A percentile compares a stretch with the other conserved stretches of the same genome.
Evolutionary conservation across 1,284 basidiomycete genomes (phyloP).

Genomic region (Puccinia hordei): DNA sequence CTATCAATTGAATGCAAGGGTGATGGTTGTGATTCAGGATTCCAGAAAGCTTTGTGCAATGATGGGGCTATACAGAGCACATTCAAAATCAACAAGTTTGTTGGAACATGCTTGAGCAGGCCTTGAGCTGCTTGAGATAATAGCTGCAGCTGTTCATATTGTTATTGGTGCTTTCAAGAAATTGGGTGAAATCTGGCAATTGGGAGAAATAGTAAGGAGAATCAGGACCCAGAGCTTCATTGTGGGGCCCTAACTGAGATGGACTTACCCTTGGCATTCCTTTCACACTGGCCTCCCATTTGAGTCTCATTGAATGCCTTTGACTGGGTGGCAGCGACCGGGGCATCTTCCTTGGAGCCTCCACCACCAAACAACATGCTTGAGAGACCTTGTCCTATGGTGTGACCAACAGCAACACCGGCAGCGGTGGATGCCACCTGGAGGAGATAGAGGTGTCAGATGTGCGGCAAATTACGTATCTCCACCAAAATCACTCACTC

Average conservation of each 20-base stretch:
- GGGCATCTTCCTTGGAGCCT: conserved; percentile 55
- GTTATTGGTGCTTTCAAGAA: conserved; percentile 63
- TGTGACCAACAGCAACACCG: conserved; percentile 64
- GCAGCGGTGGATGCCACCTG: conserved; percentile 65
- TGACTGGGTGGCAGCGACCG: conserved; percentile 58
- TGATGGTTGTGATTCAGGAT: neutral
- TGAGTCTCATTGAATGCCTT: conserved; percentile 54
- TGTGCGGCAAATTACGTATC: neutral
- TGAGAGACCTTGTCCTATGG: conserved; percentile 65
- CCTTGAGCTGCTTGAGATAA: conserved; percentile 63
- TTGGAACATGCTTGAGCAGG: conserved; percentile 56
- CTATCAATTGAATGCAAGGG: neutral
- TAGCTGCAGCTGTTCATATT: conserved; percentile 65
- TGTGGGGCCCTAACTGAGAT: neutral
- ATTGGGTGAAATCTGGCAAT: conserved; percentile 62
- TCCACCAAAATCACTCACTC: neutral
- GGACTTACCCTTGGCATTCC: conserved; percentile 64
- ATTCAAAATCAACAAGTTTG: conserved; percentile 3
- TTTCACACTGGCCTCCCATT: conserved; percentile 62
- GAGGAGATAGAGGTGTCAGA: neutral
- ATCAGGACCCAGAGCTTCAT: conserved; percentile 10
- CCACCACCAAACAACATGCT: conserved; percentile 66
- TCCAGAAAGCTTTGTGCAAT: neutral
- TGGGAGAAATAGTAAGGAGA: neutral
- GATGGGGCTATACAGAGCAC: neutral